These are phyloP conservation scores for Lignosus rhinocerotis DNA, from an alignment of 1,284 basidiomycete genomes.

Conservation along the genomic window DNA sequence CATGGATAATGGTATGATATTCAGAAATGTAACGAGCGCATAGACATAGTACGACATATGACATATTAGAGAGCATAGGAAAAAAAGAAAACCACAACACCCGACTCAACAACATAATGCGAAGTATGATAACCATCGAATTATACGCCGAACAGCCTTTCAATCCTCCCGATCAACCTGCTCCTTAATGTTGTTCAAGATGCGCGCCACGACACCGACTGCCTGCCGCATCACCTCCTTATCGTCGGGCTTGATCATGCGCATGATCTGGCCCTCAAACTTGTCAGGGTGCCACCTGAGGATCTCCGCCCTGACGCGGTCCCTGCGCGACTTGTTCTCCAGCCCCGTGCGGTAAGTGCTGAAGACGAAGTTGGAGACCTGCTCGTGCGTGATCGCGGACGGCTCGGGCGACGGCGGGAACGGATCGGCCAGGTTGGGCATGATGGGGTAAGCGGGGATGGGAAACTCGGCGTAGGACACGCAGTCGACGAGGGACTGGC, in stretches of 20 bases:
- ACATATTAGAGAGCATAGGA: too few relatives aligned
- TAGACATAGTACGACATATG: too few relatives aligned
- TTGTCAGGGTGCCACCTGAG: constrained; percentile 58
- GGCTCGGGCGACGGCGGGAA: constrained; percentile 12
- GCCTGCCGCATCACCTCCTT: constrained; percentile 10
- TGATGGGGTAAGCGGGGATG: constrained; percentile 43
- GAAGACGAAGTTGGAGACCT: constrained; percentile 41
- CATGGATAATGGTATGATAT: too few relatives aligned
- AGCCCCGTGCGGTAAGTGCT: constrained; percentile 33
- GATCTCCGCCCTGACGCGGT: constrained; percentile 45
- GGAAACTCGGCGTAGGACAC: constrained; percentile 37
- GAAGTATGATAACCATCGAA: too few relatives aligned
- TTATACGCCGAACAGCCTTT: not conserved
- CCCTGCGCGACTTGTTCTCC: constrained; percentile 36
- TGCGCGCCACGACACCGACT: constrained; percentile 3
- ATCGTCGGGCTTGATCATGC: constrained; percentile 11
- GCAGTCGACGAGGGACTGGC: not conserved
- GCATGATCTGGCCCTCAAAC: constrained; percentile 32
- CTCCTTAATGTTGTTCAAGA: not conserved
- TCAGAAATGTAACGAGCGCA: too few relatives aligned
- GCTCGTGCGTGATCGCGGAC: constrained; percentile 32
- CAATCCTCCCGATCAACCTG: not conserved
- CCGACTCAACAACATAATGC: too few relatives aligned
- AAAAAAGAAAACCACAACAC: too few relatives aligned
- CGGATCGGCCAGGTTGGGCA: not conserved